Percentiles rank a stretch among this genome's conserved stretches.
phyloP scores from a whole-genome alignment of 2,329 filamentous ascomycete species.

The Botryotinia globosa region DNA sequence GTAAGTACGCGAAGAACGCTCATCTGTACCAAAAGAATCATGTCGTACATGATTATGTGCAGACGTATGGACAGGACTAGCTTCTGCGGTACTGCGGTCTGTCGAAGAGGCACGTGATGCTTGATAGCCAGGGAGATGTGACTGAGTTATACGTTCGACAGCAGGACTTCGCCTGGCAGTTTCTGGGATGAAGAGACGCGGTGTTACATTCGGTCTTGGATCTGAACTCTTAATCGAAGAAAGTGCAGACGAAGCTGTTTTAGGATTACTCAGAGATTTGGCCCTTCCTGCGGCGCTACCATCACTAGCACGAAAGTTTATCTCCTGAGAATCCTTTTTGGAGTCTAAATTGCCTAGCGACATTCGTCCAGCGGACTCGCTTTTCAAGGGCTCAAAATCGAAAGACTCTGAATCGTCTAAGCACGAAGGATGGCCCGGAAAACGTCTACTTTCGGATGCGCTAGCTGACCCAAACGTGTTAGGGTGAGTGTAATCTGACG shows the following conservation, averaged over 20 bases:
- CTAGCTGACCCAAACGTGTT: constrained; percentile 28
- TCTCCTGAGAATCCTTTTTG: constrained; percentile 14
- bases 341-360: constrained; percentile 18
- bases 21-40: constrained; percentile 52
- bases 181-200: constrained; percentile 29
- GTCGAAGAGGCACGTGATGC: constrained; percentile 57
- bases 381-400: constrained; percentile 25
- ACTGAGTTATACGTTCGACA: constrained; percentile 43
- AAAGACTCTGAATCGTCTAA: constrained; percentile 30
- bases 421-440: constrained; percentile 19
- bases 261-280: constrained; percentile 36
- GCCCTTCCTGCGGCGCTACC: constrained; percentile 25
- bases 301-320: constrained; percentile 29
- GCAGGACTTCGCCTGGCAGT: constrained; percentile 39
- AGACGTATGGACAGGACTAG: constrained; percentile 56
- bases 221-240: constrained; percentile 36
- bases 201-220: constrained; percentile 34
- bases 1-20: constrained; percentile 40
- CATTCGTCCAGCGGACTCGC: constrained; percentile 4
- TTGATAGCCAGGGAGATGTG: constrained; percentile 46
- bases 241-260: constrained; percentile 34
- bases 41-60: constrained; percentile 58
- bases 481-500: constrained; percentile 22
- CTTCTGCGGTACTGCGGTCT: constrained; percentile 55
- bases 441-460: constrained; percentile 21